Conservation (phyloP, 441 rosid genomes). For the Populus hybrid region DNA sequence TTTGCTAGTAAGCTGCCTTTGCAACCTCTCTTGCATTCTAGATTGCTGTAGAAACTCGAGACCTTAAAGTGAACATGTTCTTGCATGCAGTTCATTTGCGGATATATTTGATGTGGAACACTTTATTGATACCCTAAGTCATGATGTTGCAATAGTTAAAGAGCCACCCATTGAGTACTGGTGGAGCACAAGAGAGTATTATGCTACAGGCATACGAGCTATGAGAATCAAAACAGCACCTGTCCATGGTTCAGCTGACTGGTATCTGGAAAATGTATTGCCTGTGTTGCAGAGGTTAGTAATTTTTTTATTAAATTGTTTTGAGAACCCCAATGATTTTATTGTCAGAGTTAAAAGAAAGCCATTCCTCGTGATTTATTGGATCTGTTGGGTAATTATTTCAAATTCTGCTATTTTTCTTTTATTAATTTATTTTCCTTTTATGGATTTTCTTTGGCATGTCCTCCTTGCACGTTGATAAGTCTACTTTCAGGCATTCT, state of each 20-base stretch:
- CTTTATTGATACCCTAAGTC: slow-evolving; percentile 59
- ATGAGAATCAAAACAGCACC: slow-evolving; percentile 94
- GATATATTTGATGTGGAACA: slow-evolving; percentile 93
- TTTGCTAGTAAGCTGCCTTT: slow-evolving; percentile 10
- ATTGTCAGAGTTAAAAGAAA: not conserved
- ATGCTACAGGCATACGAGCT: slow-evolving; percentile 74
- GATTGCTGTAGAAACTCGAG: slow-evolving; percentile 21
- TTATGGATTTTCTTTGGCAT: too few species aligned
- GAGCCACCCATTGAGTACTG: slow-evolving; percentile 69
- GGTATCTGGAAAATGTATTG: slow-evolving; percentile 89
- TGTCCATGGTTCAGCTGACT: slow-evolving; percentile 82
- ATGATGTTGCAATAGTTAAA: slow-evolving; percentile 72
- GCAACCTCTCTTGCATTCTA: slow-evolving; percentile 1
- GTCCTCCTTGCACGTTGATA: not conserved
- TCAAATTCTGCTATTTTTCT: not conserved
- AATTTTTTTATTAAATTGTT: not conserved
- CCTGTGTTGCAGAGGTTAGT: slow-evolving; percentile 82
- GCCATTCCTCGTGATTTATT: not conserved
- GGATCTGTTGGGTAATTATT: not conserved
- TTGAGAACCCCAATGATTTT: not conserved
- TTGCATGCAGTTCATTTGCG: slow-evolving; percentile 66
- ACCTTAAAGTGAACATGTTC: slow-evolving; percentile 6
- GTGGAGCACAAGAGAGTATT: slow-evolving; percentile 97
- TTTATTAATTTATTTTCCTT: not conserved
- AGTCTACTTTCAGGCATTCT: not conserved